A percentile compares a stretch with the other conserved stretches of the same genome.
These are phyloP conservation scores for Oryza nivara DNA, from an alignment of 176 grass and related monocot genomes.

Conservation along the genomic window DNA sequence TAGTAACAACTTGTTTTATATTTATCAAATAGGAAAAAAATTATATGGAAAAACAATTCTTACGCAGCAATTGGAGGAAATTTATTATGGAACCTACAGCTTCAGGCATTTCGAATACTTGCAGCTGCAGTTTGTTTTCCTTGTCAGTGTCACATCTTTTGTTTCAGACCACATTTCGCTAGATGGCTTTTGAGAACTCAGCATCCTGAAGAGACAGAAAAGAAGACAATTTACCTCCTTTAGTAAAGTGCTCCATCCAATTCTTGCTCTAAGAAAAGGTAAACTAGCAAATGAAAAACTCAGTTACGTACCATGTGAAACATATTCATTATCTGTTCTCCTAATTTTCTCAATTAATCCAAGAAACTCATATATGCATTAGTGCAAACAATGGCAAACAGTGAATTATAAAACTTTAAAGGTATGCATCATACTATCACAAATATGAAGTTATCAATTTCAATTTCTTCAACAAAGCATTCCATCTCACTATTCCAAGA, in stretches of 20 bases:
- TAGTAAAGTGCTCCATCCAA: background rate
- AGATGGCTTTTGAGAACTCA: background rate
- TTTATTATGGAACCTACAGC: conserved; percentile 31
- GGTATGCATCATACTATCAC: background rate
- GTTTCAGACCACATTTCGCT: conserved; percentile 8
- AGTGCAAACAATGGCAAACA: background rate
- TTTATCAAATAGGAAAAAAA: background rate
- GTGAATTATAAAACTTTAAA: background rate
- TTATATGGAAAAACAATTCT: conserved; percentile 14
- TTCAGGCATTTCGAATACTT: conserved; percentile 59
- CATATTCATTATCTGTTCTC: background rate
- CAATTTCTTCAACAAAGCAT: conserved; percentile 9
- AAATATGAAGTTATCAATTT: background rate
- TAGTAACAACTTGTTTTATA: background rate
- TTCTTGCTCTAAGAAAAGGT: background rate
- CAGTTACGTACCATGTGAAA: background rate
- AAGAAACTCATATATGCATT: background rate
- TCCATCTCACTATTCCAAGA: background rate
- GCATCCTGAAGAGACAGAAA: conserved; percentile 20
- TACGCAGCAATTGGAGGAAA: background rate
- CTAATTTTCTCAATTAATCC: background rate
- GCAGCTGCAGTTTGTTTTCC: conserved; percentile 50
- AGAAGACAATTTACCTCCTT: background rate
- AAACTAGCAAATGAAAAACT: background rate
- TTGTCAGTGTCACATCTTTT: conserved; percentile 36